Conservation (phyloP, 1,139 yeast species). For the Suhomyces panamericanus region DNA sequence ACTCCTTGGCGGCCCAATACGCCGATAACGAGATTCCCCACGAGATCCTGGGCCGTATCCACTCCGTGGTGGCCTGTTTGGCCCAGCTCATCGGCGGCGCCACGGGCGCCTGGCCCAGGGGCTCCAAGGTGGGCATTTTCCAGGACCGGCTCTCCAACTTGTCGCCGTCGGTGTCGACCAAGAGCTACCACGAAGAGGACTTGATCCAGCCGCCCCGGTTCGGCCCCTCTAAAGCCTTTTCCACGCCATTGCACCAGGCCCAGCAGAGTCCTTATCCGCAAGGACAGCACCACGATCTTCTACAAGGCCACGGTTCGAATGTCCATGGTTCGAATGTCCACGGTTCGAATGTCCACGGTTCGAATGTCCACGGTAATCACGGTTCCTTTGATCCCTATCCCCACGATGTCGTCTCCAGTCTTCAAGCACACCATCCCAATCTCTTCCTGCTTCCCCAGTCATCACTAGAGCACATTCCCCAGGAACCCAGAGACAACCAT, state of each 20-base stretch:
- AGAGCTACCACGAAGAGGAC: constrained; percentile 12
- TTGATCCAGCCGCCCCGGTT: constrained; percentile 5
- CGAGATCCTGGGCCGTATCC: constrained; percentile 9
- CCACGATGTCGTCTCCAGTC: neutral
- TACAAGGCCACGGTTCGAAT: neutral
- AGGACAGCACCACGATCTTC: constrained; percentile 2
- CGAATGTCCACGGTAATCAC: neutral
- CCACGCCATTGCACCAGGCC: neutral
- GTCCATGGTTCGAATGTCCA: neutral
- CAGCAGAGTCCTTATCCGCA: neutral
- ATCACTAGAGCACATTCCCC: constrained; percentile 2
- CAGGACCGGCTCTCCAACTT: constrained; percentile 18
- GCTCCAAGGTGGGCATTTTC: constrained; percentile 15
- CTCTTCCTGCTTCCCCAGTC: neutral
- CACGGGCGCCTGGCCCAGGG: neutral
- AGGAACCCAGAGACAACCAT: neutral
- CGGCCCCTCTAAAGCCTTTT: neutral
- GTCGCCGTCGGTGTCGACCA: constrained; percentile 18
- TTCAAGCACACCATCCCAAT: neutral
- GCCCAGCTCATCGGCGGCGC: constrained; percentile 8
- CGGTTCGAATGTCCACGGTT: too few species aligned
- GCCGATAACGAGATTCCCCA: constrained; percentile 11
- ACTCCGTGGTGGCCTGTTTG: constrained; percentile 3
- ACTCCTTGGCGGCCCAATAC: constrained; percentile 14
- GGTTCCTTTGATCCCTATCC: neutral